Evolutionary conservation across 2,329 filamentous ascomycete species (phyloP).

Genomic region (Sporothrix brunneoviolacea): DNA sequence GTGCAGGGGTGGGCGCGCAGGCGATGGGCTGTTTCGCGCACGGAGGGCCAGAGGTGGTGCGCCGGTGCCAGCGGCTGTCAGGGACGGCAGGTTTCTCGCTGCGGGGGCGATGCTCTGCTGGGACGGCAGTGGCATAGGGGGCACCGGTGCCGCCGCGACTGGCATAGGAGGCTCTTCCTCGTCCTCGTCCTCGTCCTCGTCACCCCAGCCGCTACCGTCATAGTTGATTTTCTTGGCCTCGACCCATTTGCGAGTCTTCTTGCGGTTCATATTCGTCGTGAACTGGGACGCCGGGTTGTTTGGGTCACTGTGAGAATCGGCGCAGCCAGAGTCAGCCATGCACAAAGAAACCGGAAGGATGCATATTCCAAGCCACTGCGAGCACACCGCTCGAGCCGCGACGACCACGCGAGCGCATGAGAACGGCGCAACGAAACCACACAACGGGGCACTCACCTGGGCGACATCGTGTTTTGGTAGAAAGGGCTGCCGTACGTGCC

Average conservation of each 20-base stretch:
- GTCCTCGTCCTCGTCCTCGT: constrained; percentile 57
- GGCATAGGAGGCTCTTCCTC: constrained; percentile 36
- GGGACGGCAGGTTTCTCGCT: too few relatives aligned
- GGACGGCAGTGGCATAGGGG: constrained; percentile 7
- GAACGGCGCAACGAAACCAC: too few relatives aligned
- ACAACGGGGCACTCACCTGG: neutral
- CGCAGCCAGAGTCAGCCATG: neutral
- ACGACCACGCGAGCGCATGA: too few relatives aligned
- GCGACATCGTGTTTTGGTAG: constrained; percentile 19
- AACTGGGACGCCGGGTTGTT: constrained; percentile 39
- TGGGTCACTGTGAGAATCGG: constrained; percentile 19
- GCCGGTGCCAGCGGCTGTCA: too few relatives aligned
- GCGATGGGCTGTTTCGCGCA: constrained; percentile 18
- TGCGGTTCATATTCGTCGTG: constrained; percentile 78
- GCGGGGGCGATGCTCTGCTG: constrained; percentile 1
- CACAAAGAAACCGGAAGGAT: constrained; percentile 12
- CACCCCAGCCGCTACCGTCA: constrained; percentile 90
- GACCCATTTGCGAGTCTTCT: constrained; percentile 92
- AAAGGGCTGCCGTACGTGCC: constrained; percentile 26
- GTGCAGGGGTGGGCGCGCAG: constrained; percentile 19
- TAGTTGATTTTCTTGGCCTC: constrained; percentile 82
- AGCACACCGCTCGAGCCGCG: too few relatives aligned
- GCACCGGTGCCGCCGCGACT: neutral
- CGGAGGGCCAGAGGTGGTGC: too few relatives aligned
- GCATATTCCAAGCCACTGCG: too few relatives aligned